Evolutionary conservation across 441 rosid species (phyloP).

Genomic region (Jatropha multifida): DNA sequence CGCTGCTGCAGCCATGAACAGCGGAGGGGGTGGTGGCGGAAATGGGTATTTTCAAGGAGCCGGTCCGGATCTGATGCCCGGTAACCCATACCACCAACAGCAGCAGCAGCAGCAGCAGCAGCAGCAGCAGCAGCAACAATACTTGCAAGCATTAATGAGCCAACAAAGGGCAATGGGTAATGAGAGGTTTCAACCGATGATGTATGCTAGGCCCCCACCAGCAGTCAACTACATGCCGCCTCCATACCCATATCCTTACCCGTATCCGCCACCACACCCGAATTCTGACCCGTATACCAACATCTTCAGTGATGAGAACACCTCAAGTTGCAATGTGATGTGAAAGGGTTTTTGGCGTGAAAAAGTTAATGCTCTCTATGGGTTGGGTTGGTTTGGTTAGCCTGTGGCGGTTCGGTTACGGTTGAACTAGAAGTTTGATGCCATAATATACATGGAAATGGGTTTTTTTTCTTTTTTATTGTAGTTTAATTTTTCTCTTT

Average conservation of each 20-base stretch:
- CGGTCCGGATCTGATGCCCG: slow-evolving; percentile 57
- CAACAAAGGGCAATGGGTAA: slow-evolving; percentile 71
- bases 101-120: slow-evolving; percentile 60
- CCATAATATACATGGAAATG: slow-evolving; percentile 55
- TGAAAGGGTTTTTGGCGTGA: slow-evolving; percentile 34
- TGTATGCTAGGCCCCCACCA: slow-evolving; percentile 85
- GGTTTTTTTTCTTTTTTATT: slow-evolving; percentile 29
- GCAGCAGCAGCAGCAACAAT: slow-evolving; percentile 58
- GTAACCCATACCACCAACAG: slow-evolving; percentile 62
- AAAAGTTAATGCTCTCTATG: background rate
- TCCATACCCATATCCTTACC: slow-evolving; percentile 45
- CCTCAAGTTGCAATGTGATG: slow-evolving; percentile 85
- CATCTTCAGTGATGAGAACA: slow-evolving; percentile 81
- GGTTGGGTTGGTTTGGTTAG: slow-evolving; percentile 22
- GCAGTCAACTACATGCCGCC: slow-evolving; percentile 91
- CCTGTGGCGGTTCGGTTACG: slow-evolving; percentile 34
- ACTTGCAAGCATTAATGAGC: slow-evolving; percentile 71
- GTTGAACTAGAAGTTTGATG: slow-evolving; percentile 35
- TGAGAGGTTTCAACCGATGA: slow-evolving; percentile 90
- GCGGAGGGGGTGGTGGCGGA: slow-evolving; percentile 31
- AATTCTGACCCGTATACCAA: slow-evolving; percentile 50
- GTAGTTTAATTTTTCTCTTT: slow-evolving; percentile 20
- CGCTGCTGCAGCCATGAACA: slow-evolving; percentile 40
- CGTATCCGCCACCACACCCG: slow-evolving; percentile 32
- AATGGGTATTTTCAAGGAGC: slow-evolving; percentile 69